Percentiles rank a stretch among this genome's conserved stretches.
Evolutionary conservation across 768 basidiomycete genomes (phyloP).

Genomic region (Gautieria morchelliformis): DNA sequence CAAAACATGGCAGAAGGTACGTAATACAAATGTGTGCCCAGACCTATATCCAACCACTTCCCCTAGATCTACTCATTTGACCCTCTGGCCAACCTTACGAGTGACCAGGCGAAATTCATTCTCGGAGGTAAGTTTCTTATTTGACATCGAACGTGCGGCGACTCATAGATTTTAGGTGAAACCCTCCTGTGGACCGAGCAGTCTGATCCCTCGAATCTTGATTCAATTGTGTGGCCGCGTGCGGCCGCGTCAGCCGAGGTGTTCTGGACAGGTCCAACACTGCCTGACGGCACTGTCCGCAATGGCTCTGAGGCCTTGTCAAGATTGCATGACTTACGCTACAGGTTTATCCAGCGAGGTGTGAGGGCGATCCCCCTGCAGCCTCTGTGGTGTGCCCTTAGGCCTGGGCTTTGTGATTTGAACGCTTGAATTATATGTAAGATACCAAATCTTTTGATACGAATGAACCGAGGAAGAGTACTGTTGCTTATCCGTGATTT

Average conservation of each 20-base stretch:
- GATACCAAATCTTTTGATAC: too few species aligned
- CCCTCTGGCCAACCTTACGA: slow-evolving; percentile 19
- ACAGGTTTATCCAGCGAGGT: slow-evolving; percentile 23
- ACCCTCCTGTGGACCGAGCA: slow-evolving; percentile 27
- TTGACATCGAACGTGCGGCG: background rate
- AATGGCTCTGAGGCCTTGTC: slow-evolving; percentile 18
- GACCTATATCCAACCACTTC: background rate
- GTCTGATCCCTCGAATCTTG: slow-evolving; percentile 23
- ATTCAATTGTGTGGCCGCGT: slow-evolving; percentile 25
- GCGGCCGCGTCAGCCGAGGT: slow-evolving; percentile 23
- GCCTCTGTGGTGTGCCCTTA: slow-evolving; percentile 30
- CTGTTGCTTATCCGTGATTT: too few species aligned
- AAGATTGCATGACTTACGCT: slow-evolving; percentile 25
- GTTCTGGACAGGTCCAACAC: slow-evolving; percentile 5
- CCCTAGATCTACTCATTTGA: slow-evolving; percentile 24
- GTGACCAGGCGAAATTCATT: slow-evolving; percentile 16
- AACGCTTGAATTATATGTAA: background rate
- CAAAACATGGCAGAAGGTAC: slow-evolving; percentile 24
- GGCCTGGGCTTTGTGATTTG: slow-evolving; percentile 20
- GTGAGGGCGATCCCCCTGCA: slow-evolving; percentile 24
- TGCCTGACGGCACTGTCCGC: slow-evolving; percentile 10
- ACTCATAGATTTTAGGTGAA: slow-evolving; percentile 15
- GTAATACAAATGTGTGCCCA: background rate
- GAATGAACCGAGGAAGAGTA: too few species aligned
- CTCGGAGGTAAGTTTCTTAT: slow-evolving; percentile 16